Base-by-base conservation (phyloP, 129 eudicot genomes). In the Centella asiatica region DNA sequence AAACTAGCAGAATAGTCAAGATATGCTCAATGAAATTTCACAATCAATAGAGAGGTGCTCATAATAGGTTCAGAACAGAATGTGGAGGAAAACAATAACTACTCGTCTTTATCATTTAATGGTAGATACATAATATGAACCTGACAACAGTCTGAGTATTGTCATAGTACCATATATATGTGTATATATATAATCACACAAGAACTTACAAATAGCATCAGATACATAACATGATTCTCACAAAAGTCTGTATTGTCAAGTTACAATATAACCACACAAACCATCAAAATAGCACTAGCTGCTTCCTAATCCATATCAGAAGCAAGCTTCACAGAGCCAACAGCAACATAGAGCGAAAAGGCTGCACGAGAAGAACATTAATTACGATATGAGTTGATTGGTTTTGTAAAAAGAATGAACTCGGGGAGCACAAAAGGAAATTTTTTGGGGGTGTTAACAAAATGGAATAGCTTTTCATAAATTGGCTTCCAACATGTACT, bases 281-380 rank as follows among this genome's bases (percentile, higher is more conserved):
- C 45, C 13, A n/a, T 9, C 11, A 13, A 42, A 5, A 6, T 46
- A 46, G 3, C 24, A 46, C 51, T 46, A 46, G 24, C 39, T 34
- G 18, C 23, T 34, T 34, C 0, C 45, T 45, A 39, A 36, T 68
- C 65, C 26, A 52, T 31, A 44, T 57, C 44, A 68, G 66, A 27
- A 68, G 56, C 73, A 68, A 7, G 33, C 40, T 58, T 69, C 73
- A 46, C 73, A 69, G 57, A 69, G 57, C 73, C 73, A 69, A 47
- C 73, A 69, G 73, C 73, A 69, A 33, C 73, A 69, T 26, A 69
- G 55, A 26, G 73, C 73, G 28, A 47, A 44, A 44, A 69, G 66
- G 58, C 73, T 69, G 66, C 60, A 50, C 39, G 40, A 45, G 49
- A 33, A 27, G 24, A 62, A 42, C 5, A 57, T 23, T 17, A 11